Conservation (phyloP, 106 monocot species). For the Narthecium ossifragum region DNA sequence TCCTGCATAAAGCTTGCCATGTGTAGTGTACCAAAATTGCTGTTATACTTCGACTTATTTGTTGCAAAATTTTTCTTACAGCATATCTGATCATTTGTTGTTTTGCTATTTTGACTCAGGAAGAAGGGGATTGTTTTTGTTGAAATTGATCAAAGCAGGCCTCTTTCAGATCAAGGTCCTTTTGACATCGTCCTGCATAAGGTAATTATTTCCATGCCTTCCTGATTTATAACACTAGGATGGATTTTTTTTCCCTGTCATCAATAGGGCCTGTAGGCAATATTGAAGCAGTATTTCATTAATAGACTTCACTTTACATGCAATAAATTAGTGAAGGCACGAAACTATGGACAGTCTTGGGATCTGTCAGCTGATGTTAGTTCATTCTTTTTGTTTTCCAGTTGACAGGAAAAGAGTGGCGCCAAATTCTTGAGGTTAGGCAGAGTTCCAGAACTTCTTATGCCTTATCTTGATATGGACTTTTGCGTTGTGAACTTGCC, state of each 20-base stretch:
- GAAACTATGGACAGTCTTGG: no score
- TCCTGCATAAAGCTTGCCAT: no score
- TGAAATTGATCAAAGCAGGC: conserved; percentile 58
- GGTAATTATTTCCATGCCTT: conserved; percentile 24
- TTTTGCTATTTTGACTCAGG: conserved; percentile 31
- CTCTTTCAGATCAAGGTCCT: conserved; percentile 88
- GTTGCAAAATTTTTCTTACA: no score
- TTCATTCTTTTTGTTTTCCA: conserved; percentile 20
- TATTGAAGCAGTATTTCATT: neutral
- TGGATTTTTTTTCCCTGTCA: neutral
- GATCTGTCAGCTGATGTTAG: neutral
- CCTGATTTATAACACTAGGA: neutral
- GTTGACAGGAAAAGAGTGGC: conserved; percentile 79
- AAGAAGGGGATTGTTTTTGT: conserved; percentile 85
- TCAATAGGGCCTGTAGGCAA: neutral
- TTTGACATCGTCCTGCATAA: conserved; percentile 91
- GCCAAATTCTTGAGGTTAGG: conserved; percentile 79
- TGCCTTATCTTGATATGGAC: neutral
- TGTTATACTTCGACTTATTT: no score
- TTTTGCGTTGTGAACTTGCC: neutral
- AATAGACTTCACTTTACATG: neutral
- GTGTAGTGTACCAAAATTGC: no score
- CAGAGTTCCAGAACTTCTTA: neutral
- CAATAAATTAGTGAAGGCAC: no score
- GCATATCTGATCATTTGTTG: no score